Evolutionary conservation across 1,284 basidiomycete species (phyloP), one percentile per base, ranked within the genome.

Genomic region (Trichosporon inkin): DNA sequence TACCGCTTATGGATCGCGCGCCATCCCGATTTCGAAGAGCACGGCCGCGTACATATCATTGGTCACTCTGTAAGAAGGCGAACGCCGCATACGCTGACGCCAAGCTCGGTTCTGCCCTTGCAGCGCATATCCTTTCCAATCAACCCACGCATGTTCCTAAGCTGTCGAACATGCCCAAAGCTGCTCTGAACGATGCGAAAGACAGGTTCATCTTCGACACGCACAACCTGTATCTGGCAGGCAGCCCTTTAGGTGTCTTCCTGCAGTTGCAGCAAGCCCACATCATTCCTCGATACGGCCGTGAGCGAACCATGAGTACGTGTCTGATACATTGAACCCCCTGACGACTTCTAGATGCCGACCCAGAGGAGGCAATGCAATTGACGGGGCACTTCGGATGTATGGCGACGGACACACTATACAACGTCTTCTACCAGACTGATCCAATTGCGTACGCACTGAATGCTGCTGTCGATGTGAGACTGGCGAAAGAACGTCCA

Each of bases 1-100:
- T 84, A 83, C 67, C 76, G 82, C 3, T 67, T 83, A 7, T 84
- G 83, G 80, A 76, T 79, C 44, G 81, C 81, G 13, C 76, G 83
- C 16, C 81, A 84, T 68, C 82, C 82, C 6, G 74, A 70, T 0
- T 82, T 82, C 60, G 80, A 80, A 58, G 68, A 71, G 53, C 68
- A 77, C 37, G 80, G 80, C 4, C 71, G 81, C 10, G 79, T 82
- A 32, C 78, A 79, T 58, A 68, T 79, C 53, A 74, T 79, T 34
- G 78, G 74, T 22, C 77, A 79, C 61, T 78, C 78, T 1, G 74
- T 78, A 47, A 57, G 74, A 69, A 14, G 11, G 17, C 2, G 52
- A 38, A 20, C 14, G 17, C 16, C 61, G 16, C 39, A 34, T 6
- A 10, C 16, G 49, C 60, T 65, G 47, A 64, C 40, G 14, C 10